Percentiles rank a stretch among this genome's conserved stretches.
Conservation (phyloP, 1,139 yeast genomes). For the Pichia terricola region DNA sequence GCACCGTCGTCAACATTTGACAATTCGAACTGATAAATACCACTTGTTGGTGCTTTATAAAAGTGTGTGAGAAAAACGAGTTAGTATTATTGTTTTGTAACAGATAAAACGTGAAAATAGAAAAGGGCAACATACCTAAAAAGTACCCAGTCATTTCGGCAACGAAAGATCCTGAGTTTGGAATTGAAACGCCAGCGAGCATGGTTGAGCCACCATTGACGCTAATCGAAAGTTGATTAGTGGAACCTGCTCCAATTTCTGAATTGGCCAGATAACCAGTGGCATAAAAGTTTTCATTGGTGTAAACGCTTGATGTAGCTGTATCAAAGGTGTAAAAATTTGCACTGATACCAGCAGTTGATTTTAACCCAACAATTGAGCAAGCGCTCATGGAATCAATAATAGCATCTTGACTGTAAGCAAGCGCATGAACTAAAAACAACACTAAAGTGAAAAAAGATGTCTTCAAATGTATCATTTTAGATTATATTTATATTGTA, state of each 20-base stretch:
- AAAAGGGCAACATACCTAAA: constrained; percentile 4
- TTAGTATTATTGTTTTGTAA: not conserved
- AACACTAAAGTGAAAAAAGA: not conserved
- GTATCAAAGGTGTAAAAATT: not conserved
- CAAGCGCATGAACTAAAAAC: not conserved
- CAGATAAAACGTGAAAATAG: no score
- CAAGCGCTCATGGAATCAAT: not conserved
- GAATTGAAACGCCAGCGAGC: constrained; percentile 1
- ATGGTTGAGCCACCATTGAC: constrained; percentile 2
- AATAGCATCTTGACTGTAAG: not conserved
- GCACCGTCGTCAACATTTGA: constrained; percentile 22
- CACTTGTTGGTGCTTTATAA: constrained; percentile 15
- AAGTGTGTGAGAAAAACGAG: not conserved
- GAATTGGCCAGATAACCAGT: constrained; percentile 2
- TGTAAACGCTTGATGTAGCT: not conserved
- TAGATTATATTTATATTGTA: no score
- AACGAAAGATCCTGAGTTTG: constrained; percentile 5
- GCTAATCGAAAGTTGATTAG: not conserved
- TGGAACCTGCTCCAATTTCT: constrained; percentile 1
- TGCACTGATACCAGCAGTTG: not conserved
- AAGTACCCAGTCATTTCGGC: constrained; percentile 10
- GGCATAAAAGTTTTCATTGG: constrained; percentile 4
- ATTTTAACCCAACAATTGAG: not conserved
- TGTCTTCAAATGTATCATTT: not conserved
- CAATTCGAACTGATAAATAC: constrained; percentile 19